Conservation (phyloP, 345 rosid species). For the Populus alba region DNA sequence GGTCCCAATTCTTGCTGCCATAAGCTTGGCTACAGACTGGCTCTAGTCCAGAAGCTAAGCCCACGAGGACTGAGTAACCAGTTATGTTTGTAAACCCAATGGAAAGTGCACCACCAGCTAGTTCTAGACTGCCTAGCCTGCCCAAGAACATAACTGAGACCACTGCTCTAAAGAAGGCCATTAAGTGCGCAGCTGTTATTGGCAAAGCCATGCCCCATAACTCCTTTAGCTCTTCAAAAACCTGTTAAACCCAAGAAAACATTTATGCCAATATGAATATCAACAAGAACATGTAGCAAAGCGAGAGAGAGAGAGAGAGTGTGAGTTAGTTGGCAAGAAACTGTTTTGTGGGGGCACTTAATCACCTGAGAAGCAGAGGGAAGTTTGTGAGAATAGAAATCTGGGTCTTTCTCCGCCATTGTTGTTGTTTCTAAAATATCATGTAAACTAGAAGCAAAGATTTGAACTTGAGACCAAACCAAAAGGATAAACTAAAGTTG, state of each 20-base stretch:
- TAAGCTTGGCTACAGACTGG: slow-evolving; percentile 97
- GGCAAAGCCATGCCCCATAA: slow-evolving; percentile 90
- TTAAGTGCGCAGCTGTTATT: slow-evolving; percentile 77
- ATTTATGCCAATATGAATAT: slow-evolving; percentile 2
- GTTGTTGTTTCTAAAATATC: neutral
- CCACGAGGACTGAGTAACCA: slow-evolving; percentile 89
- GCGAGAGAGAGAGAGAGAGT: neutral
- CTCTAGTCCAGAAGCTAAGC: slow-evolving; percentile 93
- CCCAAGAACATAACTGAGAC: slow-evolving; percentile 90
- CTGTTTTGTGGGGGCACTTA: neutral
- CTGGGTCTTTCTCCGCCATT: slow-evolving; percentile 56
- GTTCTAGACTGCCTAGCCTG: slow-evolving; percentile 84
- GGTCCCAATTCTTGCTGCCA: slow-evolving; percentile 89
- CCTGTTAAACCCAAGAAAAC: slow-evolving; percentile 35
- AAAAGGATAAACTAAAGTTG: neutral
- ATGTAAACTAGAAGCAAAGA: neutral
- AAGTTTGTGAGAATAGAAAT: slow-evolving; percentile 39
- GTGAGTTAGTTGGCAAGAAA: neutral
- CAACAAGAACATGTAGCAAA: neutral
- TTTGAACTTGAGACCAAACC: neutral
- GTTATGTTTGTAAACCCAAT: slow-evolving; percentile 98
- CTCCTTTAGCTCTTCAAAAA: slow-evolving; percentile 75
- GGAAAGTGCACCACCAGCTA: slow-evolving; percentile 94
- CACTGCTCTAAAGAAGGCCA: slow-evolving; percentile 71
- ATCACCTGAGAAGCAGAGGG: slow-evolving; percentile 59